Base-by-base conservation (phyloP, 139 green algal species). In the Pleodorina starrii region DNA sequence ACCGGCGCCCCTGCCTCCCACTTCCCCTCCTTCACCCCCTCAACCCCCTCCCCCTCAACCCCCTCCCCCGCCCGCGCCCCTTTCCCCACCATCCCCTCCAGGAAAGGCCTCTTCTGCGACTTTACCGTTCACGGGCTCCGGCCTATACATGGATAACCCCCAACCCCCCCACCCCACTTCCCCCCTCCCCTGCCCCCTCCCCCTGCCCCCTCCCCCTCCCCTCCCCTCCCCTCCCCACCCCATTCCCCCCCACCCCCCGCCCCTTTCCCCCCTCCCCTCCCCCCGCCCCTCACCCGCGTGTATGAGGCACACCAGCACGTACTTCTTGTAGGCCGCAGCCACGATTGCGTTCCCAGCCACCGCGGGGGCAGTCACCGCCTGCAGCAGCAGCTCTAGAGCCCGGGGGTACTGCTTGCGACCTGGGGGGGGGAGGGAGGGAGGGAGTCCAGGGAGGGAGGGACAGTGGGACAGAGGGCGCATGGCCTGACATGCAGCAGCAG, bases 251-350 rank as follows among this genome's bases (percentile, higher is more conserved):
- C 51, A 17, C 51, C 51, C 51, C 17, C 14, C 14, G 17, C 51
- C 51, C 17, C 5, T 66, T 66, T 25, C 54, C 2, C 29, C 78
- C 54, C 36, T 40, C 7, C 77, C 54, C 25, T 23, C 59, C 25
- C 38, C 36, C 23, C n/a, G 38, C 2, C 68, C 21, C 68, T 25
- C 40, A 94, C 96, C 96, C 32, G 32, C 84, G 46, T 96, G 90
- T 51, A 99, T 94, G 38, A 99, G 95, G 29, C 89, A 95, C 3
- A 98, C 91, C 16, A 99, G 94, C n/a, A 95, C 89, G 71, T 93
- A 97, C 93, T 99, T 98, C 92, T 99, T 99, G 90, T 97, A 97
- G 25, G 77, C 86, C 7, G 94, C 96, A 35, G 97, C 82, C 16
- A 95, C 95, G 87, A 99, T 99, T 69, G 97, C 97, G 85, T 94